Evolutionary conservation across 2,329 filamentous ascomycete genomes (phyloP), one percentile per base, ranked within the genome.

Genomic region (Penicillium sp.): DNA sequence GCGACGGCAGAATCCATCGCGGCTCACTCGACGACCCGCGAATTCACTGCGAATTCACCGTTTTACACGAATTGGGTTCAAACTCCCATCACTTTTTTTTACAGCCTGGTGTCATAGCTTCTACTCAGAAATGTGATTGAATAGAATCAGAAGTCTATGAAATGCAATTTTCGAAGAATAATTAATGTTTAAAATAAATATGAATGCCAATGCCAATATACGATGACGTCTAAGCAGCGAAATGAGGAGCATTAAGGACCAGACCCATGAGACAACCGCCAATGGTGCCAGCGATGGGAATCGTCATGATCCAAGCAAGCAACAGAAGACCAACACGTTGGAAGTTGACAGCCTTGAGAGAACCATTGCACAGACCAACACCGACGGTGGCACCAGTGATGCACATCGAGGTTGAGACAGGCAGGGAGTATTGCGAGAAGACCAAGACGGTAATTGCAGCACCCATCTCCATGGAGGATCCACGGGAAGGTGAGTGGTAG

Each of bases 361-460:
- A 86, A 32, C 88, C 87, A 70, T 91, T 91, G 81, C 87, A 91
- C 18, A 92, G 84, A 68, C 87, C 88, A 46, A 92, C 89, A 56
- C 89, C 89, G 43, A 91, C 86, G 0, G 88, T 91, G 24, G 89
- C 88, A 51, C 89, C 89, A 13, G 88, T 91, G 72, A 92, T 91
- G 72, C 89, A 92, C 88, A 88, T 88, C 16, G 85, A 86, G 2
- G 87, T 92, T 0, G 88, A 91, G 27, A 92, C 88, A 36, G 89
- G 89, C 0, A 92, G 85, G 1, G 83, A 84, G 79, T 82, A 90
- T 70, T 90, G 88, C 0, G 87, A 90, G 79, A 90, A 90, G 69
- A 92, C 74, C 22, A 91, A 83, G 56, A 91, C 84, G 9, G 89
- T 91, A 62, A 92, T 85, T 62, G 89, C 87, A 43, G 89, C 88